phyloP scores from a whole-genome alignment of 345 rosid genomes.

The Lenwebbia sp. region DNA sequence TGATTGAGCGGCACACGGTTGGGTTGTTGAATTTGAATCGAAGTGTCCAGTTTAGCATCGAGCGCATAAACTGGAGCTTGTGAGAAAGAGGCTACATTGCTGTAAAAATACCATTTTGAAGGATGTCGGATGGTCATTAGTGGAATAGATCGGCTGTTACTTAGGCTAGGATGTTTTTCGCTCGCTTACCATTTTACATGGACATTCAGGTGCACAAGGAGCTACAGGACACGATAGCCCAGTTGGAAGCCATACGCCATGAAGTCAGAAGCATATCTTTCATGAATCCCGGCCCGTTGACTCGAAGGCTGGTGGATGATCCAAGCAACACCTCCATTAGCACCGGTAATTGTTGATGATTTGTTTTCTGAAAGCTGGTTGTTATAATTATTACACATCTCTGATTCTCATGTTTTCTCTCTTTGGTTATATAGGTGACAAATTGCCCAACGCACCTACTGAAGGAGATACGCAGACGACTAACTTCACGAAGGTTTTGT shows the following conservation, averaged over 20 bases:
- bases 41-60: neutral
- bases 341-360: slow-evolving; percentile 20
- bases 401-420: neutral
- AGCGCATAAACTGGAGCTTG: neutral
- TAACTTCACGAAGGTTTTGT: neutral
- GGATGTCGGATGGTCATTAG: neutral
- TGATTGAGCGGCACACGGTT: neutral
- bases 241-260: slow-evolving; percentile 77
- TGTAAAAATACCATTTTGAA: neutral
- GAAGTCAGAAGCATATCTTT: slow-evolving; percentile 65
- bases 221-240: slow-evolving; percentile 77
- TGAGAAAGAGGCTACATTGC: neutral
- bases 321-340: slow-evolving; percentile 13
- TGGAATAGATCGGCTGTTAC: neutral
- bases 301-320: slow-evolving; percentile 43
- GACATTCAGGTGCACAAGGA: slow-evolving; percentile 65
- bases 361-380: neutral
- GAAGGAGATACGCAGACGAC: neutral
- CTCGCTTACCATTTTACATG: neutral
- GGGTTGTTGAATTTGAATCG: neutral
- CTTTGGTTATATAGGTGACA: neutral
- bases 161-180: neutral
- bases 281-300: slow-evolving; percentile 61
- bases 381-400: neutral
- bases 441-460: neutral